Base-by-base conservation (phyloP, 208 protist genomes). In the Angomonas ambiguus region DNA sequence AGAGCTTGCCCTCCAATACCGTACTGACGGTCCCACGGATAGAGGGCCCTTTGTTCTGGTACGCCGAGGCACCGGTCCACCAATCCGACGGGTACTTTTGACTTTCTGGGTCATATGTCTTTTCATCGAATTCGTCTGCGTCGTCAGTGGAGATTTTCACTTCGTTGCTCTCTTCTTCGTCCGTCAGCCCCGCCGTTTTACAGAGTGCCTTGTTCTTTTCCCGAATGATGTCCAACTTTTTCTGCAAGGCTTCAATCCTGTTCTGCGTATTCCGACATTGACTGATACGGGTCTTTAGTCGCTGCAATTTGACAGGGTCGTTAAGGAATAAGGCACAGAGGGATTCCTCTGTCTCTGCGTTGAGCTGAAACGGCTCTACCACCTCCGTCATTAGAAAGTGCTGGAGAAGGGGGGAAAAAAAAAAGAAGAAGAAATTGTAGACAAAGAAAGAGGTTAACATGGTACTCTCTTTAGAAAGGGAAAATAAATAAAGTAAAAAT, bases 1-100 rank as follows among this genome's bases (percentile, higher is more conserved):
- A 92, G 18, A 89, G 71, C 25, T 85, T 22, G 1, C 78, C 82
- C 33, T 76, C 71, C 4, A 84, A 63, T 61, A 85, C 85, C 32
- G 77, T 74, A 24, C 71, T 77, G 1, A 79, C 67, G 10, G 76
- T 68, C 8, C 82, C 82, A 10, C 64, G 66, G 32, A 79, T 56
- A 11, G 41, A 24, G 0, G 74, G 74, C 0, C 74, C 69, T 4
- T 49, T 25, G 65, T 79, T 74, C 3, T 64, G 58, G 55, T 66
- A 79, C n/a, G 59, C 16, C 1, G 61, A 69, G 45, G 18, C 16
- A 33, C n/a, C 20, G 2, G 25, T 18, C 30, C 69, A 61, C 74
- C 74, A 79, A 32, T 69, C 60, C 5, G 27, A 31, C 1, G 69
- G 69, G n/a, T 74, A 65, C 2, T 69, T 48, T 0, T 45, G 6